Evolutionary conservation across 768 basidiomycete species (phyloP).

Genomic region (button mushroom (Agaricus bisporus)): DNA sequence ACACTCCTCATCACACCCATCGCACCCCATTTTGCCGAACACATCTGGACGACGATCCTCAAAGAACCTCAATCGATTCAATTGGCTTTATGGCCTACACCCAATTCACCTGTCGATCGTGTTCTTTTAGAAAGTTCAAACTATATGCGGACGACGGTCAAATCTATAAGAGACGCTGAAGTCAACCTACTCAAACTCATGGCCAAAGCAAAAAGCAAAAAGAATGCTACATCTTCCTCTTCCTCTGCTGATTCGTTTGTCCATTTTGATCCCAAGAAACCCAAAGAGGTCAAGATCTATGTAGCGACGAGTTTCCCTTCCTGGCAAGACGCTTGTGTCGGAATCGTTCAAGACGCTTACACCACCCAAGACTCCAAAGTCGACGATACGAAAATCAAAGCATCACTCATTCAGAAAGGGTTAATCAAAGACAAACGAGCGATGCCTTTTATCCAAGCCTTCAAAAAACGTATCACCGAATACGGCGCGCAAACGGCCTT

Average conservation of each 20-base stretch:
- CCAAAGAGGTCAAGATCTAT: conserved; percentile 84
- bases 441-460: conserved; percentile 91
- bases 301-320: conserved; percentile 87
- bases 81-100: conserved; percentile 76
- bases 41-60: conserved; percentile 77
- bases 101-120: conserved; percentile 51
- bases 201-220: conserved; percentile 69
- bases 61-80: conserved; percentile 75
- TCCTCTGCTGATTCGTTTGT: conserved; percentile 30
- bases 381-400: conserved; percentile 77
- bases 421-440: conserved; percentile 92
- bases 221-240: conserved; percentile 21
- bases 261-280: conserved; percentile 79
- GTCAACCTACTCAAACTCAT: conserved; percentile 70
- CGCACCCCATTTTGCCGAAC: conserved; percentile 91
- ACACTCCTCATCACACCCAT: conserved; percentile 79
- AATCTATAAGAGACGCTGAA: conserved; percentile 88
- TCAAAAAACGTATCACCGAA: conserved; percentile 89
- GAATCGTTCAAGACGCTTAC: conserved; percentile 66
- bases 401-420: conserved; percentile 59
- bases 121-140: conserved; percentile 63
- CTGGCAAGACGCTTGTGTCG: conserved; percentile 87
- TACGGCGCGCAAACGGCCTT: conserved; percentile 74
- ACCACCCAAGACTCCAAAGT: conserved; percentile 51
- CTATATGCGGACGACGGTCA: conserved; percentile 90